Evolutionary conservation across 352 stramenopile species (phyloP).

Genomic region (Paralagenidium karlingii): DNA sequence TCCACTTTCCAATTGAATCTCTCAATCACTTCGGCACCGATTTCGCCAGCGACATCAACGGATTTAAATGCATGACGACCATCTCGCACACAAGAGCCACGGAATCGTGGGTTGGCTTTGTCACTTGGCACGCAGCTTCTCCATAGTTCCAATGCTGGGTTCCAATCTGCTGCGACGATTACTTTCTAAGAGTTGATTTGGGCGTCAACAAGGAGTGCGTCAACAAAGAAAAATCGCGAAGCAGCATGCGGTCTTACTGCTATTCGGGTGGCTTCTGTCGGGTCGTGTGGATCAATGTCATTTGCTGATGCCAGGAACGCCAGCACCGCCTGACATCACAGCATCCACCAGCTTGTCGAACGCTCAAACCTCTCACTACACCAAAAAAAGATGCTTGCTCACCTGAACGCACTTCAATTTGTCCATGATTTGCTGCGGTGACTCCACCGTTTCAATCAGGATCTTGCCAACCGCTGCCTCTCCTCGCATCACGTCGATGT

Average conservation of each 20-base stretch:
- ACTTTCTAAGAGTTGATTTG: constrained; percentile 23
- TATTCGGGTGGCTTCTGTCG: constrained; percentile 38
- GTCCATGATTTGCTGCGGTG: constrained; percentile 29
- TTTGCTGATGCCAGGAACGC: constrained; percentile 43
- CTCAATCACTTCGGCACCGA: constrained; percentile 38
- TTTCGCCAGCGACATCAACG: constrained; percentile 37
- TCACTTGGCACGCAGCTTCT: constrained; percentile 13
- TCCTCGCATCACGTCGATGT: constrained; percentile 60
- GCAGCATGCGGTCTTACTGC: constrained; percentile 18
- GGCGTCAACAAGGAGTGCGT: not conserved
- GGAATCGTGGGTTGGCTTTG: constrained; percentile 28
- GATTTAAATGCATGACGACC: constrained; percentile 65
- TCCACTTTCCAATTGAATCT: constrained; percentile 52
- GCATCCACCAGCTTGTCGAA: too few relatives aligned
- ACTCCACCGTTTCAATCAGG: constrained; percentile 40
- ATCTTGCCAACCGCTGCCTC: constrained; percentile 57
- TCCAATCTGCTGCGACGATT: constrained; percentile 35
- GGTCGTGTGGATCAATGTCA: constrained; percentile 32
- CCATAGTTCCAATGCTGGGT: constrained; percentile 43
- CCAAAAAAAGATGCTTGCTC: too few relatives aligned
- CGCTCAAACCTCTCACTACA: too few relatives aligned
- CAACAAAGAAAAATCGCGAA: not conserved
- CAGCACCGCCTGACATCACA: constrained; percentile 33
- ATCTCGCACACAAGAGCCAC: constrained; percentile 66
- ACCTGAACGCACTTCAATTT: constrained; percentile 39